These are phyloP conservation scores for Epichloe coenophiala DNA, from an alignment of 2,329 filamentous ascomycete genomes.

Conservation along the genomic window DNA sequence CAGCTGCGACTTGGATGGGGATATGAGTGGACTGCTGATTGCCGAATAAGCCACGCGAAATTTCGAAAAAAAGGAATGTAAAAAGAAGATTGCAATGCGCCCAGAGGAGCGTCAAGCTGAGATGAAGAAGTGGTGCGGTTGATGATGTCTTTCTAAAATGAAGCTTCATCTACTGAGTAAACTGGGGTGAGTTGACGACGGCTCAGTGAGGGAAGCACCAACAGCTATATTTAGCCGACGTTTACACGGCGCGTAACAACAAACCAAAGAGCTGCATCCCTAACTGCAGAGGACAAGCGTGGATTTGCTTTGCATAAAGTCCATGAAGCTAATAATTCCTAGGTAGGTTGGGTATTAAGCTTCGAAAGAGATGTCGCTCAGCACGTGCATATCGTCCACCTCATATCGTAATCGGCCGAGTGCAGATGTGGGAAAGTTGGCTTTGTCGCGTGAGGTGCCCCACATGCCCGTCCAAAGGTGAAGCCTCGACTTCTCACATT, in stretches of 20 bases:
- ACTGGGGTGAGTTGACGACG: not conserved
- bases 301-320: too few species aligned
- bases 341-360: too few species aligned
- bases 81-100: not conserved
- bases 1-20: not conserved
- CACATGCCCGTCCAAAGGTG: too few species aligned
- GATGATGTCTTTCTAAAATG: not conserved
- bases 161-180: not conserved
- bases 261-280: not conserved
- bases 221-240: conserved; percentile 1
- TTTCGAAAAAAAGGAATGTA: not conserved
- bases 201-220: not conserved
- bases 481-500: too few species aligned
- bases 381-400: too few species aligned
- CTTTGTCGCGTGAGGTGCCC: too few species aligned
- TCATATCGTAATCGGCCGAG: too few species aligned
- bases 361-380: too few species aligned
- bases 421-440: too few species aligned
- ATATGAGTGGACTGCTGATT: not conserved
- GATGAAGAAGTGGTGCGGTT: not conserved
- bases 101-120: not conserved
- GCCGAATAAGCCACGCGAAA: not conserved
- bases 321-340: too few species aligned
- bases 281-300: not conserved
- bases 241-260: conserved; percentile 1